A percentile compares a stretch with the other conserved stretches of the same genome.
These are phyloP conservation scores for Darksidea phi DNA, from an alignment of 495 filamentous ascomycete genomes.

Conservation along the genomic window DNA sequence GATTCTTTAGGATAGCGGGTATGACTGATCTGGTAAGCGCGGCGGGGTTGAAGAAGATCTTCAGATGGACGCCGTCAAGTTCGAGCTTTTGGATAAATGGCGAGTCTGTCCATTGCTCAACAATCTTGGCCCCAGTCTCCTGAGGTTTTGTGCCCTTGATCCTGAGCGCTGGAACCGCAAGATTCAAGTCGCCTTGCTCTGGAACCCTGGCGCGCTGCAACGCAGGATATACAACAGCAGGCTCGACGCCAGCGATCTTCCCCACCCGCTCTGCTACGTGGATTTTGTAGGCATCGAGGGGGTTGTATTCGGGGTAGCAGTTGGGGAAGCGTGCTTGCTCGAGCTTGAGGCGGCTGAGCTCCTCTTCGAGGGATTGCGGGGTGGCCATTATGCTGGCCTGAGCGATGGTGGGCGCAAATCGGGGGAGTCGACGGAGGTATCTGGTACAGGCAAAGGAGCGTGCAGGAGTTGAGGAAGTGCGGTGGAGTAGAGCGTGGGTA, in stretches of 20 bases:
- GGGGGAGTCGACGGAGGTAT: too few relatives aligned
- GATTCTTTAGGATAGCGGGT: slow-evolving; percentile 47
- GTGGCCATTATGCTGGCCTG: too few relatives aligned
- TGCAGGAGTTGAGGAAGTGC: too few relatives aligned
- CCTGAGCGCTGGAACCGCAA: slow-evolving; percentile 74
- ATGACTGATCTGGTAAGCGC: slow-evolving; percentile 47
- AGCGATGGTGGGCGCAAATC: too few relatives aligned
- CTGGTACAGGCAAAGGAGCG: too few relatives aligned
- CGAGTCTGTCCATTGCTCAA: slow-evolving; percentile 67
- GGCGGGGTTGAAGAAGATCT: slow-evolving; percentile 68
- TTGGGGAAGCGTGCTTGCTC: slow-evolving; percentile 1
- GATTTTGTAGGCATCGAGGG: slow-evolving; percentile 79
- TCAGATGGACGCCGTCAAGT: slow-evolving; percentile 63
- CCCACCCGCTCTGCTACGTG: slow-evolving; percentile 72
- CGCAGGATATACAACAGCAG: slow-evolving; percentile 69
- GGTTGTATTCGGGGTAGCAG: slow-evolving; percentile 66
- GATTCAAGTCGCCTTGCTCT: slow-evolving; percentile 83
- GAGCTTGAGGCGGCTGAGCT: too few relatives aligned
- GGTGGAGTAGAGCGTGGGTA: too few relatives aligned
- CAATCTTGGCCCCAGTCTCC: slow-evolving; percentile 43
- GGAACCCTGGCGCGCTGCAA: slow-evolving; percentile 77
- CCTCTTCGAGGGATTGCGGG: too few relatives aligned
- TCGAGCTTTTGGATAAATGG: slow-evolving; percentile 70
- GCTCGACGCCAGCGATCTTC: slow-evolving; percentile 66
- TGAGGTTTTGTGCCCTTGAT: slow-evolving; percentile 79